Evolutionary conservation across 192 early-diverging fungal genomes (phyloP).

Genomic region (Mortierella hygrophila): DNA sequence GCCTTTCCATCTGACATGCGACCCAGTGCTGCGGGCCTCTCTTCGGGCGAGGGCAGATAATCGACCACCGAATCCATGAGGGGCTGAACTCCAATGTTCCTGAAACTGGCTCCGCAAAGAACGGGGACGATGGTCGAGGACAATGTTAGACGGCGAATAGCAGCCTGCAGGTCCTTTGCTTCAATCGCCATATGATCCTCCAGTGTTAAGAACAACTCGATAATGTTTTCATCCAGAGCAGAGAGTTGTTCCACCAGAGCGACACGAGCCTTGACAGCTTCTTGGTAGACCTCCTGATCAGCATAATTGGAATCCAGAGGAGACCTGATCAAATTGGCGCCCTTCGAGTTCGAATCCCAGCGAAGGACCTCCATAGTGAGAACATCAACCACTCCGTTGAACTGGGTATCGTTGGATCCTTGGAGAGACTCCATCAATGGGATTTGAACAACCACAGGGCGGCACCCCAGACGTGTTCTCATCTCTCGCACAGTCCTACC

Average conservation of each 20-base stretch:
- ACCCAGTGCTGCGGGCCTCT: slow-evolving; percentile 71
- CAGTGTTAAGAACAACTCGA: slow-evolving; percentile 87
- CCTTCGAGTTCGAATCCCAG: slow-evolving; percentile 69
- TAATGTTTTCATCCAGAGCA: slow-evolving; percentile 84
- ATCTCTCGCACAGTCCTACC: slow-evolving; percentile 72
- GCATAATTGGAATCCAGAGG: slow-evolving; percentile 42
- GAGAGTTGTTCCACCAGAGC: slow-evolving; percentile 85
- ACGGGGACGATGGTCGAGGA: slow-evolving; percentile 83
- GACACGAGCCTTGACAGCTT: slow-evolving; percentile 69
- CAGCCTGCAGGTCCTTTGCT: slow-evolving; percentile 67
- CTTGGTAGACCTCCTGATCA: slow-evolving; percentile 55
- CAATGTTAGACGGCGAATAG: slow-evolving; percentile 81
- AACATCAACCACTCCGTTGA: slow-evolving; percentile 80
- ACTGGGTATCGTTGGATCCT: slow-evolving; percentile 55
- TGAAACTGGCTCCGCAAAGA: slow-evolving; percentile 88
- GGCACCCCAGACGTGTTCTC: slow-evolving; percentile 64
- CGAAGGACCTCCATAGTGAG: slow-evolving; percentile 77
- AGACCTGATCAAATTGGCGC: slow-evolving; percentile 51
- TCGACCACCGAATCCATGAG: slow-evolving; percentile 89
- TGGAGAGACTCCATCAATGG: slow-evolving; percentile 66
- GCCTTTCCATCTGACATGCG: slow-evolving; percentile 61
- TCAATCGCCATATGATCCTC: slow-evolving; percentile 83
- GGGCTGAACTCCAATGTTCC: slow-evolving; percentile 94
- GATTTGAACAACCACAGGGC: slow-evolving; percentile 80
- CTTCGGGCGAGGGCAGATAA: slow-evolving; percentile 87